Evolutionary conservation across 2,329 filamentous ascomycete genomes (phyloP), one percentile per base, ranked within the genome.

Genomic region (Simplicillium sp.): DNA sequence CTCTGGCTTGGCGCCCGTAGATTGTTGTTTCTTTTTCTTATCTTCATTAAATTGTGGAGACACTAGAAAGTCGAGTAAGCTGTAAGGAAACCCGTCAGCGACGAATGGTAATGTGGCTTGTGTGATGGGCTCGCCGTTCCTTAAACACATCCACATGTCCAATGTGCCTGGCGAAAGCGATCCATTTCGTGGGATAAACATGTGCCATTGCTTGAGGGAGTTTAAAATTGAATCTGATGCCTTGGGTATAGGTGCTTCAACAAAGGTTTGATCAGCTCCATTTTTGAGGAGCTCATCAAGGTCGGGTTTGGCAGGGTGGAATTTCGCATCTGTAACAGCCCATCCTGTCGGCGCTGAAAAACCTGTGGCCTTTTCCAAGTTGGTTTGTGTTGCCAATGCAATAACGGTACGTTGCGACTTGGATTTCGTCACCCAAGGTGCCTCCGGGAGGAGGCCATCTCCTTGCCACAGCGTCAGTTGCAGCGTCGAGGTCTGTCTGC

Each of bases 81-180:
- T n/a, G 11, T 12, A 11, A 2, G 80, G 81, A 50, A 81, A 85
- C 59, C 77, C 75, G 57, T 87, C 83, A 25, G 68, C 67, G 3
- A 85, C 62, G 49, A 74, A 84, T 0, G 75, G 80, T 13, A 87
- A 61, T 3, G 68, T 66, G 2, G 70, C 70, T 48, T 84, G 73
- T 3, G 75, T 84, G 64, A 82, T 84, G 29, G 61, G 68, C 42
- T 71, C 70, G 1, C 70, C 70, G 6, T 73, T 73, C 1, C 64
- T 56, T 37, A 83, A 69, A 28, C 73, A 68, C 11, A 82, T 61
- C 82, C 82, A 87, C 56, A 84, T 68, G 53, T 87, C 82, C 28
- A 40, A 36, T 14, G 46, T 34, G 5, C 41, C 41, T 2, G 41
- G 41, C 5, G 37, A 39, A 18, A 43, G 38, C n/a, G 36, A 28